phyloP scores from a whole-genome alignment of 352 stramenopile species.

The Phytophthora cactorum region DNA sequence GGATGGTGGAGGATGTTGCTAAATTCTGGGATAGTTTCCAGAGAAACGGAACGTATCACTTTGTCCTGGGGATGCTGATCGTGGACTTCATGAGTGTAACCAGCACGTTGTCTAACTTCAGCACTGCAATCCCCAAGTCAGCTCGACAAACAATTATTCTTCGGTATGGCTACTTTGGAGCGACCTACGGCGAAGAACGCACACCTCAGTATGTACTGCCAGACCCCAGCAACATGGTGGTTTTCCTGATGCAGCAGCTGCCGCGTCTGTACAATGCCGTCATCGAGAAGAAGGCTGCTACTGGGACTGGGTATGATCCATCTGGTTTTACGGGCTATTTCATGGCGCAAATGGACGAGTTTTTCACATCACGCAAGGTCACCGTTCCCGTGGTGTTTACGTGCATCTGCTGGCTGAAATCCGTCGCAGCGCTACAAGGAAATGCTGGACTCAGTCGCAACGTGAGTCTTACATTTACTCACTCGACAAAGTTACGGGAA shows the following conservation, averaged over 20 bases:
- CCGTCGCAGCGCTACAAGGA: constrained; percentile 35
- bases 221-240: constrained; percentile 18
- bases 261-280: constrained; percentile 34
- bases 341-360: constrained; percentile 30
- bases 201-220: constrained; percentile 31
- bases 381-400: constrained; percentile 35
- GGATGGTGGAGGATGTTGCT: not conserved
- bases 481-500: constrained; percentile 25
- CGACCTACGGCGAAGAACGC: constrained; percentile 27
- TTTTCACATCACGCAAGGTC: constrained; percentile 30
- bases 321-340: constrained; percentile 25
- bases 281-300: constrained; percentile 14
- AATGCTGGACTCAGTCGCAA: constrained; percentile 26
- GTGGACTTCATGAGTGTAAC: constrained; percentile 23
- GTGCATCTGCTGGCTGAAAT: constrained; percentile 42
- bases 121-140: constrained; percentile 19
- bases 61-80: constrained; percentile 29
- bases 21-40: constrained; percentile 16
- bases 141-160: constrained; percentile 5
- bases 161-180: constrained; percentile 27
- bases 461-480: constrained; percentile 32
- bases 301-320: constrained; percentile 1
- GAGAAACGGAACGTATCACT: constrained; percentile 20
- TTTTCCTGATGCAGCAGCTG: constrained; percentile 34
- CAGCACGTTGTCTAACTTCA: constrained; percentile 27